Conservation (phyloP, 2,329 filamentous ascomycete genomes). For the Basipetospora chlamydospora region DNA sequence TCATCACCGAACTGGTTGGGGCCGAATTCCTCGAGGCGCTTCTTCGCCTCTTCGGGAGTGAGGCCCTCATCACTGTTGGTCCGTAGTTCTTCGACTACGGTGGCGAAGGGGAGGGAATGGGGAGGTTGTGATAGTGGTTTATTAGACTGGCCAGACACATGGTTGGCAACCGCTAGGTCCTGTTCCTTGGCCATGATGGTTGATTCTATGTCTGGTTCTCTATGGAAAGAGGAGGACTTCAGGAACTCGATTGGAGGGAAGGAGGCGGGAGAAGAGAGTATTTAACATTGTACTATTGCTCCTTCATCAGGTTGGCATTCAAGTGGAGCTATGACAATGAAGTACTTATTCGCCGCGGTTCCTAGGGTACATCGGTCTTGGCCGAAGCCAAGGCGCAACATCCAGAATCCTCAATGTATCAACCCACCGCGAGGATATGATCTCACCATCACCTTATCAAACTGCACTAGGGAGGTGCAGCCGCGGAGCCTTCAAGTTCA, state of each 20-base stretch:
- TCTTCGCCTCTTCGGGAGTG: conserved; percentile 34
- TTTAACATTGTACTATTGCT: neutral
- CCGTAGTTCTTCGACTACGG: conserved; percentile 38
- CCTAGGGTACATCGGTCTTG: conserved; percentile 3
- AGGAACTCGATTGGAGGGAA: neutral
- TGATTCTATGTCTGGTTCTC: neutral
- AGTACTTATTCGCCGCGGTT: too few species aligned
- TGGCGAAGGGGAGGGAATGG: conserved; percentile 41
- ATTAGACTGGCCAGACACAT: conserved; percentile 28
- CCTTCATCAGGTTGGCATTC: neutral
- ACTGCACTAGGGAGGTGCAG: too few species aligned
- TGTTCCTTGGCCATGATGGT: conserved; percentile 14
- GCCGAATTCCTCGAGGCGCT: conserved; percentile 41
- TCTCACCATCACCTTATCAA: too few species aligned
- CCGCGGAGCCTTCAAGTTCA: too few species aligned
- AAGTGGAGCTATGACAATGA: too few species aligned
- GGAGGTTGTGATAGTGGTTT: conserved; percentile 44
- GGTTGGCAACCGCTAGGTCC: conserved; percentile 12
- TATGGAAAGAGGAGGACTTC: neutral
- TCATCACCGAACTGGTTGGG: conserved; percentile 48
- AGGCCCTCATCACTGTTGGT: conserved; percentile 45
- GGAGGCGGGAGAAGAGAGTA: neutral
- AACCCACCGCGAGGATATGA: too few species aligned
- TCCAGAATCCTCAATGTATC: conserved; percentile 1
- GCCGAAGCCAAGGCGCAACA: conserved; percentile 1